phyloP scores from a whole-genome alignment of 345 rosid species.

The Pelargonium nanum region DNA sequence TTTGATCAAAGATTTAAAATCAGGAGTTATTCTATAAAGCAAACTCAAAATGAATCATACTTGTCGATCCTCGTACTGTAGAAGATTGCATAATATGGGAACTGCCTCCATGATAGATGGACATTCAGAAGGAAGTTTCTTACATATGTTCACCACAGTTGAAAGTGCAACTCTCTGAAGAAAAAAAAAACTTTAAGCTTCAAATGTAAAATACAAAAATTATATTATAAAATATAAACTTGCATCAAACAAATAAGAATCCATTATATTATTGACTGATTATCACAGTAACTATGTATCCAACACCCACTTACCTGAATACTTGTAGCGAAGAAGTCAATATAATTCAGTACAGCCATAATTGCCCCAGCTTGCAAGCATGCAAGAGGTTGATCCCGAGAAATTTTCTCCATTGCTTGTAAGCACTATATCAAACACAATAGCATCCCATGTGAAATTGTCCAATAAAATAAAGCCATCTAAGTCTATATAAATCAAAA shows the following conservation, averaged over 20 bases:
- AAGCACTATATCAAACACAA: slow-evolving; percentile 44
- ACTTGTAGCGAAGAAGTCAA: slow-evolving; percentile 86
- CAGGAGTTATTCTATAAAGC: slow-evolving; percentile 9
- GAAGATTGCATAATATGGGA: slow-evolving; percentile 79
- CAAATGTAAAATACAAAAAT: neutral
- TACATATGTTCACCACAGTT: slow-evolving; percentile 79
- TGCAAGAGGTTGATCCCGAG: slow-evolving; percentile 73
- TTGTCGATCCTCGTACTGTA: slow-evolving; percentile 85
- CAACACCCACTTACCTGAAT: slow-evolving; percentile 44
- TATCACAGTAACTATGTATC: neutral
- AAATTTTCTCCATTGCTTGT: slow-evolving; percentile 97
- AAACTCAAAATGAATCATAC: slow-evolving; percentile 18
- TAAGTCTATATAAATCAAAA: neutral
- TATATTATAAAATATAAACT: too few relatives aligned
- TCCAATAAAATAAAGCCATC: neutral
- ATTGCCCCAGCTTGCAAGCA: slow-evolving; percentile 89
- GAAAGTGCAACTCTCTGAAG: slow-evolving; percentile 86
- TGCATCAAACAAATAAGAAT: neutral
- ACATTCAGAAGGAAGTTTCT: slow-evolving; percentile 62
- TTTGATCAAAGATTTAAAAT: slow-evolving; percentile 5
- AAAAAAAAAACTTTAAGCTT: slow-evolving; percentile 4
- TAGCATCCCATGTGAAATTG: neutral
- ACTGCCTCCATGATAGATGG: slow-evolving; percentile 65
- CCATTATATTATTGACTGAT: neutral
- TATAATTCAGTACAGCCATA: slow-evolving; percentile 63